These are phyloP conservation scores for Mayamaea pseudoterrestris DNA, from an alignment of 108 stramenopile species.

Conservation along the genomic window DNA sequence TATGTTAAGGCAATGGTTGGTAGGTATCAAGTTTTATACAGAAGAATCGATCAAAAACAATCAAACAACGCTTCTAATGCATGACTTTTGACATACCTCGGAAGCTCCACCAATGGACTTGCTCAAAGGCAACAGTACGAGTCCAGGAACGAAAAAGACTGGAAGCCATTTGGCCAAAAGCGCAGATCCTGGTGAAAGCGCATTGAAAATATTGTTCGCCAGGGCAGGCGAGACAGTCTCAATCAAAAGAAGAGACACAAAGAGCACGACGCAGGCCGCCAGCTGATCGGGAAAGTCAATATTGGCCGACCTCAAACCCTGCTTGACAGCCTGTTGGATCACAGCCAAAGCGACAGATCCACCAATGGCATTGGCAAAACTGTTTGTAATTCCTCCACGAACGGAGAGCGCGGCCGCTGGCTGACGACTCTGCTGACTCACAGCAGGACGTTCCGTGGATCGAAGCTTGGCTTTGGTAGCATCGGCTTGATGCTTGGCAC, in stretches of 20 bases:
- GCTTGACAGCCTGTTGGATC: slow-evolving; percentile 37
- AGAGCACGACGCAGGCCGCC: slow-evolving; percentile 52
- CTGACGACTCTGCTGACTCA: no score
- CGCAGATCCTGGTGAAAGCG: slow-evolving; percentile 46
- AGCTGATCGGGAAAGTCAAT: slow-evolving; percentile 61
- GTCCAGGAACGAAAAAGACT: slow-evolving; percentile 75
- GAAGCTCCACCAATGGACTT: slow-evolving; percentile 46
- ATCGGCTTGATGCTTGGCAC: no score
- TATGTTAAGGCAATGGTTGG: background rate
- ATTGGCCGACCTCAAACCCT: slow-evolving; percentile 33
- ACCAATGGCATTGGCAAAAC: slow-evolving; percentile 6
- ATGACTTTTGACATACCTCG: slow-evolving; percentile 27
- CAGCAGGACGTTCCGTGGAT: no score
- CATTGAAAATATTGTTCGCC: slow-evolving; percentile 34
- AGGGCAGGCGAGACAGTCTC: slow-evolving; percentile 35
- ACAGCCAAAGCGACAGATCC: slow-evolving; percentile 22
- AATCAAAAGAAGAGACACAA: slow-evolving; percentile 32
- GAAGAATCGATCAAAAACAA: no score
- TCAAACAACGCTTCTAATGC: background rate
- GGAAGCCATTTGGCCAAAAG: slow-evolving; percentile 77
- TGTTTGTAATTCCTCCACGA: slow-evolving; percentile 11
- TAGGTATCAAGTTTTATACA: background rate
- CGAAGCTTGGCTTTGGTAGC: no score
- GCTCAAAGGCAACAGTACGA: slow-evolving; percentile 70
- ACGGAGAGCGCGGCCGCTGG: background rate